Evolutionary conservation across 352 stramenopile species (phyloP).

Genomic region (Phytophthora hibernalis): DNA sequence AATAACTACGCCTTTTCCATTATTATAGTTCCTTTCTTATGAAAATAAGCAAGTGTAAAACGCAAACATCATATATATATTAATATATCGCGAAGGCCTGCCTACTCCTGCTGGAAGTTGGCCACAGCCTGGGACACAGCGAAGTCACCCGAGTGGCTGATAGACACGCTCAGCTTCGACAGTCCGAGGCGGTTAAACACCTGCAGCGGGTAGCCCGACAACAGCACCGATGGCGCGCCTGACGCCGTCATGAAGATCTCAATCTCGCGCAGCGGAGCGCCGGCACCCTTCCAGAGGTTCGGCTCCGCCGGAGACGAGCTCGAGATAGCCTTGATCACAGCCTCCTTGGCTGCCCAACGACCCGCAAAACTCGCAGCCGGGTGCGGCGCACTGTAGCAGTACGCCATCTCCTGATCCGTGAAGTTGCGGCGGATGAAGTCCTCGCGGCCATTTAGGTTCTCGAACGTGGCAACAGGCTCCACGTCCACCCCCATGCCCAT

Average conservation of each 20-base stretch:
- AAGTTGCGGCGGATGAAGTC: constrained; percentile 91
- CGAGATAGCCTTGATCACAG: constrained; percentile 91
- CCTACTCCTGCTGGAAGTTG: constrained; percentile 45
- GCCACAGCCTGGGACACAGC: constrained; percentile 86
- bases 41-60: too few species aligned
- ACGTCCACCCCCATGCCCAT: constrained; percentile 86
- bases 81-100: too few species aligned
- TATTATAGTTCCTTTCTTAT: too few species aligned
- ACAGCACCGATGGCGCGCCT: constrained; percentile 75
- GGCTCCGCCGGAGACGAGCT: constrained; percentile 66
- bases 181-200: constrained; percentile 83
- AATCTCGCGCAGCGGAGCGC: constrained; percentile 82
- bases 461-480: constrained; percentile 85
- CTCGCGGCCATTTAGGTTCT: constrained; percentile 76
- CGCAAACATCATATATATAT: too few species aligned
- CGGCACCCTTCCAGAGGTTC: constrained; percentile 78
- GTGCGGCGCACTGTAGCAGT: constrained; percentile 80
- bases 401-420: constrained; percentile 86
- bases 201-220: constrained; percentile 79
- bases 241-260: constrained; percentile 87
- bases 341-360: constrained; percentile 90
- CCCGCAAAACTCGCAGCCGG: constrained; percentile 88
- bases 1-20: too few species aligned
- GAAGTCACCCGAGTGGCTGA: constrained; percentile 91
- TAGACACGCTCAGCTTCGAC: constrained; percentile 83